A percentile compares a stretch with the other conserved stretches of the same genome.
phyloP scores from a whole-genome alignment of 2,329 filamentous ascomycete genomes.

The Colletotrichum acutatum region DNA sequence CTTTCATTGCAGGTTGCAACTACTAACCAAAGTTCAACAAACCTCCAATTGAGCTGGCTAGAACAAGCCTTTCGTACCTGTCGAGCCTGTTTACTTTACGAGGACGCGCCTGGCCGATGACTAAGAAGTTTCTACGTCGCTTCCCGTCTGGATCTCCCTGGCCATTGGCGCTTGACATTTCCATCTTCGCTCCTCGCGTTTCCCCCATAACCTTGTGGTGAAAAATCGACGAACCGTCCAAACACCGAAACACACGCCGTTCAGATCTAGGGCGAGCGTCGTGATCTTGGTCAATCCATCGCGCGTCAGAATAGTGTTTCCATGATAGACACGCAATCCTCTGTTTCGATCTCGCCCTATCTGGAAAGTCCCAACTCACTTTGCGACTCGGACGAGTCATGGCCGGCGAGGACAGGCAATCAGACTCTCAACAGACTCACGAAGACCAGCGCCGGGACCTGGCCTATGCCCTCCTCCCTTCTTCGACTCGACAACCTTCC shows the following conservation, averaged over 20 bases:
- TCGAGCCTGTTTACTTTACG: background rate
- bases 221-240: slow-evolving; percentile 2
- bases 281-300: slow-evolving; percentile 16
- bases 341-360: slow-evolving; percentile 35
- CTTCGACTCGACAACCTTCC: slow-evolving; percentile 10
- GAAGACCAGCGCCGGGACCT: slow-evolving; percentile 7
- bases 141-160: background rate
- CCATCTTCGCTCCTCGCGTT: background rate
- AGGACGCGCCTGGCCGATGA: background rate
- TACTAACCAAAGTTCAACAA: background rate
- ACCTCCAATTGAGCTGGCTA: background rate
- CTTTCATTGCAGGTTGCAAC: background rate
- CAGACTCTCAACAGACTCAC: slow-evolving; percentile 1
- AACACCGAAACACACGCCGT: slow-evolving; percentile 25
- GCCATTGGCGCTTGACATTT: background rate
- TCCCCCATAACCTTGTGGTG: background rate
- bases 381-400: slow-evolving; percentile 33
- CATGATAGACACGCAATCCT: slow-evolving; percentile 31
- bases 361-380: slow-evolving; percentile 32
- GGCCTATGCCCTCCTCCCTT: slow-evolving; percentile 5
- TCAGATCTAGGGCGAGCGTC: slow-evolving; percentile 27
- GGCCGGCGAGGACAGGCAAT: slow-evolving; percentile 15
- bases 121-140: background rate
- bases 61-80: background rate
- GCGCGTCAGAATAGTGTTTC: slow-evolving; percentile 31